Conservation (phyloP, 306 rosid genomes). For the Hippophae gyantsensis region DNA sequence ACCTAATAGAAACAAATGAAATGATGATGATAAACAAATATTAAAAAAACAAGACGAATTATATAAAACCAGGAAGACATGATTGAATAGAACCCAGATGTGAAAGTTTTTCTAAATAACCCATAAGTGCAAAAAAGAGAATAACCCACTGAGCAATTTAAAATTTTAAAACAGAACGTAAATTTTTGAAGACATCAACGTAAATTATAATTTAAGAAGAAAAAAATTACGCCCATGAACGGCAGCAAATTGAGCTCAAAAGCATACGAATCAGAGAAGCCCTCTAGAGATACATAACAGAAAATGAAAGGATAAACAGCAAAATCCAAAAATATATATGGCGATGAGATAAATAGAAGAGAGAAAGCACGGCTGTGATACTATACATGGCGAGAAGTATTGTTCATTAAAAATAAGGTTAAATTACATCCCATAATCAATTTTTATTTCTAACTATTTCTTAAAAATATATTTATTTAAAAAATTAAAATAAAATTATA, state of each 20-base stretch:
- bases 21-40: neutral
- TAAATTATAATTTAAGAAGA: conserved; percentile 1
- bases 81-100: conserved; percentile 2
- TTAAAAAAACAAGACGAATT: neutral
- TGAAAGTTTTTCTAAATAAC: conserved; percentile 1
- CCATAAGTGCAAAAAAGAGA: neutral
- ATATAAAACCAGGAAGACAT: neutral
- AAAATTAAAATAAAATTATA: too few species aligned
- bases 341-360: too few species aligned
- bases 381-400: too few species aligned
- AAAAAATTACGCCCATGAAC: conserved; percentile 19
- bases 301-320: conserved; percentile 12
- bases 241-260: conserved; percentile 29
- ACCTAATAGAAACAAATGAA: too few species aligned
- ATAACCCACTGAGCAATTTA: neutral
- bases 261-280: conserved; percentile 20
- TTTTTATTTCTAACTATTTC: too few species aligned
- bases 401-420: too few species aligned
- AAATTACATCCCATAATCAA: too few species aligned
- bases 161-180: neutral
- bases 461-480: too few species aligned
- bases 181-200: neutral
- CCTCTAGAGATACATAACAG: conserved; percentile 37
- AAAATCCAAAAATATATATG: too few species aligned
- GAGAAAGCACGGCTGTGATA: too few species aligned